Conservation (phyloP, 306 rosid genomes). For the Dryas drummondii region DNA sequence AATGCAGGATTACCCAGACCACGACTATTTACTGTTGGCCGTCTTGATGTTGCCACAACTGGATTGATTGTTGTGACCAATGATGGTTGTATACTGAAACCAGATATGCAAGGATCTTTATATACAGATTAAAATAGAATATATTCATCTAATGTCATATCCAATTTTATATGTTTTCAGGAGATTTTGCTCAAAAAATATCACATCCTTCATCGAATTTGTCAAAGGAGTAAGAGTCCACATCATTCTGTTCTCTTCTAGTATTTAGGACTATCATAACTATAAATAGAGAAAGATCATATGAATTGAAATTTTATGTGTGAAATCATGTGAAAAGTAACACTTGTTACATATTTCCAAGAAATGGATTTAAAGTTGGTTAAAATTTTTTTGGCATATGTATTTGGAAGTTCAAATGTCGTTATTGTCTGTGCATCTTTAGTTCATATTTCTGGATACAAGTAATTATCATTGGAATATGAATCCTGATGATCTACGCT, state of each 20-base stretch:
- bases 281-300: neutral
- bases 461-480: conserved; percentile 6
- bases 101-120: conserved; percentile 3
- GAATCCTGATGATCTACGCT: conserved; percentile 27
- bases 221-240: conserved; percentile 74
- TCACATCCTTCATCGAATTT: conserved; percentile 50
- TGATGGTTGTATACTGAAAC: conserved; percentile 60
- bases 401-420: neutral
- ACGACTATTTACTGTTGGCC: conserved; percentile 84
- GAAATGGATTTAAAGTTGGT: neutral
- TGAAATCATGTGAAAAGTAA: conserved; percentile 3
- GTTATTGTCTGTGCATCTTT: neutral
- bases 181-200: conserved; percentile 35
- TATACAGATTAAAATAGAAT: conserved; percentile 1
- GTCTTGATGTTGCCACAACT: conserved; percentile 96
- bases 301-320: neutral
- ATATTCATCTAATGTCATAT: conserved; percentile 27
- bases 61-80: conserved; percentile 93
- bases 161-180: conserved; percentile 19
- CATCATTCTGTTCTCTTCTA: conserved; percentile 12
- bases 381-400: neutral
- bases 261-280: conserved; percentile 5
- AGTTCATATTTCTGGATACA: conserved; percentile 17
- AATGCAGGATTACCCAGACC: conserved; percentile 66
- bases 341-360: too few relatives aligned